Percentiles rank a stretch among this genome's conserved stretches.
Evolutionary conservation across 176 grass and related monocot species (phyloP).

Genomic region (Oryza coarctata): DNA sequence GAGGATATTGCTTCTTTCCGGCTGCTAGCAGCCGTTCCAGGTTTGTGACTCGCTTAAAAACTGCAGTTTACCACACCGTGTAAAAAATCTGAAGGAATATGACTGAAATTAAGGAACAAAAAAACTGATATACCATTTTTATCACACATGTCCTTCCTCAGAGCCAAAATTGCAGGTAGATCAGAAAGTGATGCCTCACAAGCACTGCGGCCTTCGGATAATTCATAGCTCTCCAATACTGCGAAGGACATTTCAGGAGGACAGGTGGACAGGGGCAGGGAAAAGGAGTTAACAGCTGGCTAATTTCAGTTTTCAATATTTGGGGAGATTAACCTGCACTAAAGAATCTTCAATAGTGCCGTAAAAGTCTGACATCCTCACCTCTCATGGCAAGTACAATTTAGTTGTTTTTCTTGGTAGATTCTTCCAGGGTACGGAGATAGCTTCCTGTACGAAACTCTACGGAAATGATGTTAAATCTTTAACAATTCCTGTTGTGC

Average conservation of each 20-base stretch:
- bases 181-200: slow-evolving; percentile 68
- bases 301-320: neutral
- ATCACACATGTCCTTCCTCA: slow-evolving; percentile 77
- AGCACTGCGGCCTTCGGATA: slow-evolving; percentile 51
- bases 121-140: slow-evolving; percentile 54
- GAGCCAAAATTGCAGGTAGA: slow-evolving; percentile 59
- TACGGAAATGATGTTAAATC: too few relatives aligned
- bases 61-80: slow-evolving; percentile 49
- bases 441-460: slow-evolving; percentile 92
- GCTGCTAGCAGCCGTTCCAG: slow-evolving; percentile 67
- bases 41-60: slow-evolving; percentile 69
- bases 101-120: slow-evolving; percentile 3
- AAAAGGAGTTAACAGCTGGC: neutral
- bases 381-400: slow-evolving; percentile 83
- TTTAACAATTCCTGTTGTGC: too few relatives aligned
- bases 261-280: neutral
- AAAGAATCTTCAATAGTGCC: neutral
- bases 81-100: slow-evolving; percentile 18
- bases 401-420: slow-evolving; percentile 70
- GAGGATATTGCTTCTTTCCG: slow-evolving; percentile 74
- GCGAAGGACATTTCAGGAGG: slow-evolving; percentile 21
- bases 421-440: slow-evolving; percentile 67
- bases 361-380: slow-evolving; percentile 7
- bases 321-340: neutral
- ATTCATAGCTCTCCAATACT: slow-evolving; percentile 89